Percentiles rank a stretch among this genome's conserved stretches.
phyloP scores from a whole-genome alignment of 495 filamentous ascomycete genomes.

The Daldinia bambusicola region DNA sequence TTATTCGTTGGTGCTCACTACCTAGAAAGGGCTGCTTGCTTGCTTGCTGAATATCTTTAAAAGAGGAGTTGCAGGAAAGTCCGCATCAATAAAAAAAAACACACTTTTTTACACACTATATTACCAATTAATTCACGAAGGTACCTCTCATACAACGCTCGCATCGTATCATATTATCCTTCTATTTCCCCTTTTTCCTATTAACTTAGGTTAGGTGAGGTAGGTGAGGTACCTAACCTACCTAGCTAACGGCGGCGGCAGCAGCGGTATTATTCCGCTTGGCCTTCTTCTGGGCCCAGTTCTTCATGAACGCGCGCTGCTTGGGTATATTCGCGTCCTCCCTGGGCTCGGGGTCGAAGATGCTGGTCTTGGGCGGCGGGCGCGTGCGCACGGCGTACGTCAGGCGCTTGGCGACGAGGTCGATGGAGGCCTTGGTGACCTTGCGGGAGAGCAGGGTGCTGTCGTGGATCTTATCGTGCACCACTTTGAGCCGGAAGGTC shows the following conservation, averaged over 20 bases:
- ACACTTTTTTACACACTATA: constrained; percentile 9
- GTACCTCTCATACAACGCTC: background rate
- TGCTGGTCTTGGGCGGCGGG: constrained; percentile 64
- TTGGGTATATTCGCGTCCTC: constrained; percentile 45
- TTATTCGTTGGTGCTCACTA: constrained; percentile 28
- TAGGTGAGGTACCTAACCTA: no score
- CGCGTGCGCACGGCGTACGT: constrained; percentile 74
- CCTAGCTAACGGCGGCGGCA: background rate
- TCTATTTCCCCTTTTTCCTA: background rate
- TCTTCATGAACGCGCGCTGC: constrained; percentile 58
- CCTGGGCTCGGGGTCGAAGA: constrained; percentile 58
- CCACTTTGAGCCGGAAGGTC: constrained; percentile 67
- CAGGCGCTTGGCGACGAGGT: constrained; percentile 76
- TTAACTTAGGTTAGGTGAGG: no score
- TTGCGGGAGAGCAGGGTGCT: constrained; percentile 76
- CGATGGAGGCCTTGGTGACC: constrained; percentile 76
- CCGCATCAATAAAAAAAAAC: constrained; percentile 36
- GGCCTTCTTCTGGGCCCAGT: constrained; percentile 54
- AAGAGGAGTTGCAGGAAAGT: constrained; percentile 33
- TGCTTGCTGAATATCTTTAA: constrained; percentile 38
- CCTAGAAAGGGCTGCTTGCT: constrained; percentile 3
- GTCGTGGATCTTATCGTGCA: constrained; percentile 78
- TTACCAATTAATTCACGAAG: background rate
- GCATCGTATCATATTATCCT: background rate
- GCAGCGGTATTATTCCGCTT: constrained; percentile 23